A percentile compares a stretch with the other conserved stretches of the same genome.
phyloP scores from a whole-genome alignment of 2,329 filamentous ascomycete species.

The Clonostachys solani region DNA sequence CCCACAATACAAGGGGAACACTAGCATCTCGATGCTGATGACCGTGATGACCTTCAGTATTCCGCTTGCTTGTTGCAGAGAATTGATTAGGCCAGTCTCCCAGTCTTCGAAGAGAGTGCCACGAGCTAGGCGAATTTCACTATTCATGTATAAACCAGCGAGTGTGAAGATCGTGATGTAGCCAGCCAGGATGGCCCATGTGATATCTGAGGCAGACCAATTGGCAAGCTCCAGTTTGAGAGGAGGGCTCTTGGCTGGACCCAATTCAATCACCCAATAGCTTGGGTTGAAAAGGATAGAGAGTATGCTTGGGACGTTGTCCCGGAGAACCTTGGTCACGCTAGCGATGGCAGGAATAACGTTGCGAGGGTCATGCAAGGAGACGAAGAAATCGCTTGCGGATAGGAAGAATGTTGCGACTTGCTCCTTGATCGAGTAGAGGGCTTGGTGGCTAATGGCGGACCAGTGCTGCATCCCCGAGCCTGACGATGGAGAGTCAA shows the following conservation, averaged over 20 bases:
- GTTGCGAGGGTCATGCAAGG: neutral
- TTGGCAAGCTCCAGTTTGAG: slow-evolving; percentile 57
- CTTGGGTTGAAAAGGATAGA: slow-evolving; percentile 19
- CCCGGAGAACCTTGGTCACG: neutral
- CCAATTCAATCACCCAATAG: slow-evolving; percentile 56
- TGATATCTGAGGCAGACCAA: slow-evolving; percentile 63
- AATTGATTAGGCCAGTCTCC: slow-evolving; percentile 78
- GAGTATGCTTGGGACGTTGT: neutral
- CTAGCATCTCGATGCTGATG: slow-evolving; percentile 98
- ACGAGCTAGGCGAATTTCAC: slow-evolving; percentile 64
- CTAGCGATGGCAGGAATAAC: neutral
- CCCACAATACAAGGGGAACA: slow-evolving; percentile 94
- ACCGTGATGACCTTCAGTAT: slow-evolving; percentile 98
- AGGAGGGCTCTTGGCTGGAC: slow-evolving; percentile 9
- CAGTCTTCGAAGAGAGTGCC: slow-evolving; percentile 52
- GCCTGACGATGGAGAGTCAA: slow-evolving; percentile 45
- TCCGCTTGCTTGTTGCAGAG: slow-evolving; percentile 87
- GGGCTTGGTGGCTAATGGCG: slow-evolving; percentile 67
- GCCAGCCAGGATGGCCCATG: slow-evolving; percentile 72
- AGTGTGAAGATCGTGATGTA: slow-evolving; percentile 73
- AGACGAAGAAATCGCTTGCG: slow-evolving; percentile 30
- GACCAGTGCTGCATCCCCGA: slow-evolving; percentile 74
- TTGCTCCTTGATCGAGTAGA: slow-evolving; percentile 52
- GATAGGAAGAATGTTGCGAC: slow-evolving; percentile 27
- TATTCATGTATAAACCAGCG: slow-evolving; percentile 75